phyloP scores from a whole-genome alignment of 2,329 filamentous ascomycete species.

The Acephala macrosclerotiorum region DNA sequence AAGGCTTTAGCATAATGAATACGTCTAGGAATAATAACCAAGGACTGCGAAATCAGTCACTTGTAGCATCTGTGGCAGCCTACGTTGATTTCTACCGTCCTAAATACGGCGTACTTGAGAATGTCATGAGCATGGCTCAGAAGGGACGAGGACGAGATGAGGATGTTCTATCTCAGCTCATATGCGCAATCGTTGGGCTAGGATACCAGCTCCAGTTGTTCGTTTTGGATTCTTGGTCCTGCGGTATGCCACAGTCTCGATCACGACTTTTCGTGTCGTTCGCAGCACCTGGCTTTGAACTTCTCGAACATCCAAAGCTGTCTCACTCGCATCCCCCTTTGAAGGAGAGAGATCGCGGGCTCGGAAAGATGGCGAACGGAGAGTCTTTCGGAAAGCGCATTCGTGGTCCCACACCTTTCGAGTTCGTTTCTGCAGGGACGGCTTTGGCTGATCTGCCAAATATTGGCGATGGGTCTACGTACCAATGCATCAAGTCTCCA shows the following conservation, averaged over 20 bases:
- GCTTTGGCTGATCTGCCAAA: constrained; percentile 66
- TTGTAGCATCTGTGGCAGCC: constrained; percentile 78
- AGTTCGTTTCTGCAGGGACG: constrained; percentile 59
- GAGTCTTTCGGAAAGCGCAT: constrained; percentile 63
- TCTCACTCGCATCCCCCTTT: constrained; percentile 68
- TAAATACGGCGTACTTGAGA: constrained; percentile 79
- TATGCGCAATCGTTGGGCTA: constrained; percentile 76
- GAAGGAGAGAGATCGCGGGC: constrained; percentile 40
- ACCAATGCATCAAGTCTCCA: constrained; percentile 69
- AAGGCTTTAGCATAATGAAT: constrained; percentile 75
- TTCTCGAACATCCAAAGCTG: constrained; percentile 61
- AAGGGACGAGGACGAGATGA: constrained; percentile 53
- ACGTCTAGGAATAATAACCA: constrained; percentile 57
- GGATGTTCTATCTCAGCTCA: constrained; percentile 76
- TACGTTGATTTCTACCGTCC: constrained; percentile 79
- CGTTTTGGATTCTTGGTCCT: constrained; percentile 73
- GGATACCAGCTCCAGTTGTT: constrained; percentile 79
- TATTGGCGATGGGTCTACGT: constrained; percentile 66
- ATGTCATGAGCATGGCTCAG: constrained; percentile 71
- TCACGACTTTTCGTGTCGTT: constrained; percentile 75
- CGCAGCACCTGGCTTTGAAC: constrained; percentile 68
- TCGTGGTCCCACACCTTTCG: constrained; percentile 64
- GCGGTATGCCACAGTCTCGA: constrained; percentile 70
- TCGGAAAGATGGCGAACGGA: constrained; percentile 68
- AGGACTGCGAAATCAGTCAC: constrained; percentile 75